Conservation (phyloP, 169 alveolate genomes). For the Plasmodium knowlesi region DNA sequence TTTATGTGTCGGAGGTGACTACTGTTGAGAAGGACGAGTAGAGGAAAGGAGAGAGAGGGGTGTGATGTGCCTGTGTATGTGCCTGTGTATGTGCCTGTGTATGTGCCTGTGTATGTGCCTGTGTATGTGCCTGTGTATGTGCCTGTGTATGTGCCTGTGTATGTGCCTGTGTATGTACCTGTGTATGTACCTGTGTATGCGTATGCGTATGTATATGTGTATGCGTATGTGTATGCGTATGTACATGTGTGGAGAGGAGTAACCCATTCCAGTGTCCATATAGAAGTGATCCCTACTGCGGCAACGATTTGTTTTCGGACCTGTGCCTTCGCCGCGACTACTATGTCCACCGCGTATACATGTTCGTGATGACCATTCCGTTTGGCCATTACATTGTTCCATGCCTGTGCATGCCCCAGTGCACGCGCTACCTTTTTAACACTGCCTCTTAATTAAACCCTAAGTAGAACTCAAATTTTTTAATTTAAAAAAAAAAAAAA, state of each 20-base stretch:
- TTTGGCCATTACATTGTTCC: neutral
- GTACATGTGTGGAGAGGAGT: too few relatives aligned
- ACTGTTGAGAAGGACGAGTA: conserved; percentile 90
- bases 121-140: neutral
- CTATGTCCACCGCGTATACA: neutral
- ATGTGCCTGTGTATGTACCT: neutral
- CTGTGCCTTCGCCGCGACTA: neutral
- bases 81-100: too few relatives aligned
- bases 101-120: neutral
- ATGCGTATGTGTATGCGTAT: neutral
- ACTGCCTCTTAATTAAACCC: neutral
- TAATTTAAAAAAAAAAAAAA: neutral
- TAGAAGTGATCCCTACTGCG: neutral
- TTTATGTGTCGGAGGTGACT: conserved; percentile 97
- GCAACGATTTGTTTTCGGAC: neutral
- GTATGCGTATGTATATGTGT: too few relatives aligned
- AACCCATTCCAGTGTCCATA: too few relatives aligned
- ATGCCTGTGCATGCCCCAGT: neutral
- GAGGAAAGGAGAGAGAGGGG: neutral
- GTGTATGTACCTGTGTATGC: neutral
- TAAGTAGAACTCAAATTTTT: neutral
- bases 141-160: neutral
- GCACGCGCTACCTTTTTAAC: neutral
- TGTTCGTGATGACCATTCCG: neutral
- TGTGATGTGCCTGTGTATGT: neutral